Percentiles rank a stretch among this genome's conserved stretches.
Conservation (phyloP, 1,284 basidiomycete genomes). For the Ceratobasidium sp. region DNA sequence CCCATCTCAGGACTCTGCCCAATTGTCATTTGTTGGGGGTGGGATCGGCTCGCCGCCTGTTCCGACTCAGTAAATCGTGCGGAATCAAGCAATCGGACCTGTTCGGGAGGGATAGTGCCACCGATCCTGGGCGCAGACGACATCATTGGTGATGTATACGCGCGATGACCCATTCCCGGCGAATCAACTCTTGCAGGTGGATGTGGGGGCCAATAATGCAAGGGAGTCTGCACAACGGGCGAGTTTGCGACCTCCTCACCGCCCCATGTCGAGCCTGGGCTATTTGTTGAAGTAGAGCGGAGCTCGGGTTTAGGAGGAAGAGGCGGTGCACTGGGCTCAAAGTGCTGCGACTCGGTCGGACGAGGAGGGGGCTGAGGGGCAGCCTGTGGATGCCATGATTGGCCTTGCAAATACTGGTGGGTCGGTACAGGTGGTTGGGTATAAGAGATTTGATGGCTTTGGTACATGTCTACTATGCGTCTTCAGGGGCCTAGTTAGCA, state of each 20-base stretch:
- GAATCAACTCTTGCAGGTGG: not conserved
- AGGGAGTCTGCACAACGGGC: not conserved
- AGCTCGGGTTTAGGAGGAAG: conserved; percentile 36
- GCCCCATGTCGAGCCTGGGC: conserved; percentile 14
- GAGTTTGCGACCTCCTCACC: not conserved
- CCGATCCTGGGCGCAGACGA: conserved; percentile 14
- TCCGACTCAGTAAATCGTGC: not conserved
- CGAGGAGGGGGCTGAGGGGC: not conserved
- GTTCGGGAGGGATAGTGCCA: conserved; percentile 8
- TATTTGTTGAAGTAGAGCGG: not conserved
- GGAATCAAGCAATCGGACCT: not conserved
- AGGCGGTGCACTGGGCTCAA: conserved; percentile 8
- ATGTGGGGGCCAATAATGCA: conserved; percentile 11
- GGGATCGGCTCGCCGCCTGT: not conserved
- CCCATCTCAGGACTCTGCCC: not conserved
- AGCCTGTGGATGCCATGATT: conserved; percentile 19
- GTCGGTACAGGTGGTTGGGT: conserved; percentile 1
- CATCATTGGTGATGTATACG: conserved; percentile 4
- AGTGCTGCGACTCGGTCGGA: not conserved
- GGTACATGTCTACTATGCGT: conserved; percentile 22
- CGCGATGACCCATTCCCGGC: not conserved
- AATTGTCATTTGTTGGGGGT: not conserved
- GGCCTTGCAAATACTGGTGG: not conserved
- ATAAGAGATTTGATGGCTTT: not conserved
- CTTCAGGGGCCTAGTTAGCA: not conserved